Conservation (phyloP, 2,329 filamentous ascomycete genomes). For the Piedraia hortae region DNA sequence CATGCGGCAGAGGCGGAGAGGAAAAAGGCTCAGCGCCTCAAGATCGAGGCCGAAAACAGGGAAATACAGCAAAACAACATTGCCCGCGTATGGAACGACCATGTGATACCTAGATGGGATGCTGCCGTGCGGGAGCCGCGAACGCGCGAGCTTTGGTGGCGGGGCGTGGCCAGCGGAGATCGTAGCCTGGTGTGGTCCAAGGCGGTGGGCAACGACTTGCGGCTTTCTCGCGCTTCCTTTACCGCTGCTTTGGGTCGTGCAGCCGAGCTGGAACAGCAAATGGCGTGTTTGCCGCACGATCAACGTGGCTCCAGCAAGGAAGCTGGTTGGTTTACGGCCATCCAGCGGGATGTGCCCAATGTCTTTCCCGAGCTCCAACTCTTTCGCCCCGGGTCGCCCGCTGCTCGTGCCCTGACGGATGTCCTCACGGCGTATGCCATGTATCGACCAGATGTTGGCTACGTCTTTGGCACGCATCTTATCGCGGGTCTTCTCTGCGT, state of each 20-base stretch:
- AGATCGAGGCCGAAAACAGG: constrained; percentile 24
- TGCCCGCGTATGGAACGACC: constrained; percentile 42
- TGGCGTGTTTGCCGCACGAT: constrained; percentile 19
- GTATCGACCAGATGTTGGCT: constrained; percentile 61
- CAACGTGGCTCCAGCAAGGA: constrained; percentile 23
- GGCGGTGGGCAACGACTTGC: constrained; percentile 47
- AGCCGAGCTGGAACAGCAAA: constrained; percentile 29
- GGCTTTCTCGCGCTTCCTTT: constrained; percentile 38
- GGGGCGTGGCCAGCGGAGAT: constrained; percentile 42
- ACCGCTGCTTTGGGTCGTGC: constrained; percentile 42
- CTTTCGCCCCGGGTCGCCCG: constrained; percentile 34
- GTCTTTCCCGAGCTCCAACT: constrained; percentile 49
- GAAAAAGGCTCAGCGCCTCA: constrained; percentile 20
- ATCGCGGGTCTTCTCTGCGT: constrained; percentile 45
- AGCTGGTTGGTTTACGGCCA: constrained; percentile 33
- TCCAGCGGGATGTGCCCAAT: constrained; percentile 34
- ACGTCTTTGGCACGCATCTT: constrained; percentile 46
- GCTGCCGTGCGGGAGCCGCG: constrained; percentile 38
- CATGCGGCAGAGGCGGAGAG: constrained; percentile 29
- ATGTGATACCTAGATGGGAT: constrained; percentile 51
- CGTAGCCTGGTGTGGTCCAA: constrained; percentile 41
- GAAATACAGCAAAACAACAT: constrained; percentile 23
- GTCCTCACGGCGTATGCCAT: constrained; percentile 54
- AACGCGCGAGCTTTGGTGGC: constrained; percentile 60
- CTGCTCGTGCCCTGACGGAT: constrained; percentile 40